A percentile compares a stretch with the other conserved stretches of the same genome.
phyloP scores from a whole-genome alignment of 2,329 filamentous ascomycete species.

The Domatiomyces catenatus region DNA sequence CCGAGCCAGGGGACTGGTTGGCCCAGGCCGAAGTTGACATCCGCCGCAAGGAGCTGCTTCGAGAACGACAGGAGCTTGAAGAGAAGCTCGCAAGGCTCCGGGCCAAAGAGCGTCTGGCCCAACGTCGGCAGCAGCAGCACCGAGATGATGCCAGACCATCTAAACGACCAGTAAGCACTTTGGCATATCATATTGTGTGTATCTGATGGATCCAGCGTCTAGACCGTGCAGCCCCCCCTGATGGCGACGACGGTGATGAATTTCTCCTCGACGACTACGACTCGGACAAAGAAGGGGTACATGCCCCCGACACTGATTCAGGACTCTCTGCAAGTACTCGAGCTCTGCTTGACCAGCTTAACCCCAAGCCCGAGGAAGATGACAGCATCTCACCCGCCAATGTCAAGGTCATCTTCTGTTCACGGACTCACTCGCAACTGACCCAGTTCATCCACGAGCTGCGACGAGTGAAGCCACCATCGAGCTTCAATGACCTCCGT shows the following conservation, averaged over 20 bases:
- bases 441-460: constrained; percentile 77
- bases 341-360: constrained; percentile 52
- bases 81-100: constrained; percentile 27
- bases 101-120: constrained; percentile 2
- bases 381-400: constrained; percentile 38
- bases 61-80: constrained; percentile 58
- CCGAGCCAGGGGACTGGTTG: constrained; percentile 74
- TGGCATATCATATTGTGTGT: background rate
- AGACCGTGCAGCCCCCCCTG: background rate
- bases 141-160: constrained; percentile 1
- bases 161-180: constrained; percentile 2
- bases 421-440: constrained; percentile 80
- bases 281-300: constrained; percentile 37
- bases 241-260: constrained; percentile 41
- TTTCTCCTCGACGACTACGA: constrained; percentile 66
- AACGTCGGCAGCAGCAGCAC: background rate
- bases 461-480: constrained; percentile 59
- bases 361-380: constrained; percentile 31
- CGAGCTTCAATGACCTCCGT: constrained; percentile 32
- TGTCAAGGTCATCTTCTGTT: constrained; percentile 81
- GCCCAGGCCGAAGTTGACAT: constrained; percentile 58
- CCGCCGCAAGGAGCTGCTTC: constrained; percentile 50
- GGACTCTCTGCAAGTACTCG: constrained; percentile 61
- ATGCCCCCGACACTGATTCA: constrained; percentile 19
- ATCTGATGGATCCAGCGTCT: background rate